Percentiles rank a stretch among this genome's conserved stretches.
These are phyloP conservation scores for Mycosphaerella sp. DNA, from an alignment of 2,329 filamentous ascomycete species.

Conservation along the genomic window DNA sequence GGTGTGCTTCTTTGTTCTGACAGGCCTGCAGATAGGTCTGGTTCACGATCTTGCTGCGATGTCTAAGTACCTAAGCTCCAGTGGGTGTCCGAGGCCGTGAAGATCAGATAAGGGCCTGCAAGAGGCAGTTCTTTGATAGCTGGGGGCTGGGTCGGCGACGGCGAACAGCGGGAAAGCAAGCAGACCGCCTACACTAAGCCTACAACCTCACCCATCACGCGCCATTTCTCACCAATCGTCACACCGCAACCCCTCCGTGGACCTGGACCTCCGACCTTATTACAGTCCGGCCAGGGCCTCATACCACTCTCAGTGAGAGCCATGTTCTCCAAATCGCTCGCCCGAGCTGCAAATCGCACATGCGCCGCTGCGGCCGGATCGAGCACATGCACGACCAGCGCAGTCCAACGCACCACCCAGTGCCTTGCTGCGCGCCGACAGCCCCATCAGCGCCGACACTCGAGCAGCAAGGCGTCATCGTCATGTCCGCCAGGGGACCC, in stretches of 20 bases:
- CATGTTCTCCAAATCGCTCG: slow-evolving; percentile 32
- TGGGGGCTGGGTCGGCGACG: no score
- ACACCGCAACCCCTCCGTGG: neutral
- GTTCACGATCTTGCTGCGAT: neutral
- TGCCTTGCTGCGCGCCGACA: slow-evolving; percentile 33
- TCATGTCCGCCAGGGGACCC: slow-evolving; percentile 37
- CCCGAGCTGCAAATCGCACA: slow-evolving; percentile 29
- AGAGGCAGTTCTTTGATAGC: neutral
- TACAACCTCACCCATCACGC: neutral
- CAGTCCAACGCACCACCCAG: slow-evolving; percentile 25
- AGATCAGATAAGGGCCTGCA: neutral
- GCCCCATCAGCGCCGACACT: slow-evolving; percentile 45
- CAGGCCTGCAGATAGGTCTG: no score
- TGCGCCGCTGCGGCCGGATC: slow-evolving; percentile 19
- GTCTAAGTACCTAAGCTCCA: neutral
- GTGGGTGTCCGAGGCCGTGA: neutral
- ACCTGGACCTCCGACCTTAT: neutral
- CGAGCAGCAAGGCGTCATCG: slow-evolving; percentile 42
- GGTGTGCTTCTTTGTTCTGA: no score
- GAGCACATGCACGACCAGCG: slow-evolving; percentile 29
- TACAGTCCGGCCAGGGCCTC: slow-evolving; percentile 1
- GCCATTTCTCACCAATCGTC: neutral
- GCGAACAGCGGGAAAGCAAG: no score
- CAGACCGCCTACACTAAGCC: no score
- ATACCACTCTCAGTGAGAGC: neutral